These are phyloP conservation scores for Colletotrichum scovillei DNA, from an alignment of 2,329 filamentous ascomycete species.

Conservation along the genomic window DNA sequence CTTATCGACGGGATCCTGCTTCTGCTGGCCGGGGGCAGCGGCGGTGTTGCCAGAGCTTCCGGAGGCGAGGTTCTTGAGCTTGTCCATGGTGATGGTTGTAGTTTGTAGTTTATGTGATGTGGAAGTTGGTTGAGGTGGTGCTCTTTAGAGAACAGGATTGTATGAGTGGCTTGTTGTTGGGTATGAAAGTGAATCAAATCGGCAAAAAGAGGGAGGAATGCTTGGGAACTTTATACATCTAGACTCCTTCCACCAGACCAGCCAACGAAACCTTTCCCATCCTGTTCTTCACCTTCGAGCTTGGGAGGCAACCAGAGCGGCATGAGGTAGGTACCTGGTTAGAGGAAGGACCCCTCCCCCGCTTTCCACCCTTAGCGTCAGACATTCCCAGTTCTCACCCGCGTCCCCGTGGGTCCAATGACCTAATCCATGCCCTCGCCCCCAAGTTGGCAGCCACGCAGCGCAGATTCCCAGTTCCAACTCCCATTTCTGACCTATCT, in stretches of 20 bases:
- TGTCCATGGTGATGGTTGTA: conserved; percentile 12
- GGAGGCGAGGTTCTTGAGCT: conserved; percentile 24
- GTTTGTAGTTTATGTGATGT: neutral
- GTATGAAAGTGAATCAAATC: too few relatives aligned
- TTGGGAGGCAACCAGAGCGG: neutral
- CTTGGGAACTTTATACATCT: neutral
- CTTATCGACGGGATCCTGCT: conserved; percentile 53
- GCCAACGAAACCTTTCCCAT: too few relatives aligned
- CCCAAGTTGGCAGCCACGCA: neutral
- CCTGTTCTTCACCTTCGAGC: too few relatives aligned
- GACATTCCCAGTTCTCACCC: neutral
- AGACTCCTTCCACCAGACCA: neutral
- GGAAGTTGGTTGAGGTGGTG: too few relatives aligned
- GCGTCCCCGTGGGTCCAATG: neutral
- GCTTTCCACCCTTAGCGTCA: neutral
- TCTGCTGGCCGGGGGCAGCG: conserved; percentile 15
- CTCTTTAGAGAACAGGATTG: too few relatives aligned
- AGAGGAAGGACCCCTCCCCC: neutral
- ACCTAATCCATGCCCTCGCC: neutral
- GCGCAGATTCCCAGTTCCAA: neutral
- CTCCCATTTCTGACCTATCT: too few relatives aligned
- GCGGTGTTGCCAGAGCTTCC: conserved; percentile 9
- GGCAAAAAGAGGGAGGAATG: neutral
- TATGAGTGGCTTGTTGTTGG: neutral
- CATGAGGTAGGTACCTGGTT: too few relatives aligned